Percentiles rank a stretch among this genome's conserved stretches.
Evolutionary conservation across 495 filamentous ascomycete genomes (phyloP).

Genomic region (Astrothelium macrocarpum): DNA sequence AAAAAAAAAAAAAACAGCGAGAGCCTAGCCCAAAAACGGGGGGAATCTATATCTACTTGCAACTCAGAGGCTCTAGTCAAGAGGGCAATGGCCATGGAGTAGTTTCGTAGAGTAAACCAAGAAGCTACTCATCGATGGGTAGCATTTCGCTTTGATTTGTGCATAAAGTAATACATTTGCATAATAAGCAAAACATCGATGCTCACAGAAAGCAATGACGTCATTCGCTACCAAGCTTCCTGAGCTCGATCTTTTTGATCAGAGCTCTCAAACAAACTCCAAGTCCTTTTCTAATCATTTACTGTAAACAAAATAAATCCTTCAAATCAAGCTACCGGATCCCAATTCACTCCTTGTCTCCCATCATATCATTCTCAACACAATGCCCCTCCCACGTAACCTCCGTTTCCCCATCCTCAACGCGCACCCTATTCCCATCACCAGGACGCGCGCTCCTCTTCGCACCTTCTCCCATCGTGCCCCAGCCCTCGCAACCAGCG

Average conservation of each 20-base stretch:
- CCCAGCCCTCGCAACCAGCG: constrained; percentile 19
- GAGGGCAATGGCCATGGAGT: too few species aligned
- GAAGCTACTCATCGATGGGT: not conserved
- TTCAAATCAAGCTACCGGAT: not conserved
- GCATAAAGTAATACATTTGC: not conserved
- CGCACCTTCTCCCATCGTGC: constrained; percentile 17
- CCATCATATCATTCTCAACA: not conserved
- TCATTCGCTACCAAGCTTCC: not conserved
- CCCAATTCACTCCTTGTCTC: not conserved
- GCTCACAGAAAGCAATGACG: not conserved
- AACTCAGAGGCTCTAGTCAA: too few species aligned
- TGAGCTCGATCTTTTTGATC: not conserved
- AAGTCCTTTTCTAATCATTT: not conserved
- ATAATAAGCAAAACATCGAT: not conserved
- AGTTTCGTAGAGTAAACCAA: too few species aligned
- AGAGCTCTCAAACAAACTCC: not conserved
- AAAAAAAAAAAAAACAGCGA: too few species aligned
- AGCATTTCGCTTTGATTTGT: not conserved
- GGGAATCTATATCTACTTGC: too few species aligned
- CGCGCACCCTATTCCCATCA: not conserved
- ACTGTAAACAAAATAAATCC: not conserved
- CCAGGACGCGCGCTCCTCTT: constrained; percentile 8
- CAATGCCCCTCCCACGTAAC: not conserved
- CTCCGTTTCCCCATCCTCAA: not conserved
- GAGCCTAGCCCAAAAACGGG: too few species aligned